Base-by-base conservation (phyloP, 805 yeast species). In the Ogataea methanolica region DNA sequence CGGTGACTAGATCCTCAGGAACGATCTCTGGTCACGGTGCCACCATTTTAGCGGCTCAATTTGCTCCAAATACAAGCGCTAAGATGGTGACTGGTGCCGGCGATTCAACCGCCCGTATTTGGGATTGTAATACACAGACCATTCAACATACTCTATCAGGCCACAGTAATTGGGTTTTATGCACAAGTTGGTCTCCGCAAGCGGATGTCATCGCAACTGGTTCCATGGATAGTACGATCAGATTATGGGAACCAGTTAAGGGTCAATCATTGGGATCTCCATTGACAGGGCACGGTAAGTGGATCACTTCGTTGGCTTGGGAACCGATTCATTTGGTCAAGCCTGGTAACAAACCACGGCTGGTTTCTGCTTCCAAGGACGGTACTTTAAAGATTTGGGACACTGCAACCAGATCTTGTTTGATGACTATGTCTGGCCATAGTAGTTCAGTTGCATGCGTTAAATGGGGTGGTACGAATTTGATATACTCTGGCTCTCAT, bases 81-180 rank as follows among this genome's bases (percentile, higher is more conserved):
- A 74, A 88, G 56, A 82, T 91, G 85, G 94, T 88, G 37, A 86
- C 97, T 0, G 99, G 99, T 35, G 88, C 97, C 6, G 99, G 99
- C 40, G 99, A 94, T 67, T 80, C 85, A 35, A 91, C 98, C 8
- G 97, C 98, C 2, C 75, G 98, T 62, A 79, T 92, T 42, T 94
- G 99, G 99, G 97, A 91, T 68, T 87, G 96, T 66, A 84, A 89
- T 58, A 91, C 98, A 0, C 94, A 88, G 56, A 94, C 99, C 0
- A 96, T 97, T 8, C 71, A 83, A 61, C 77, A 80, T 51, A 88
- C 96, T 0, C 70, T 94, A 44, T 60, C 73, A 5, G 98, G 98
- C 1, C 99, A 94, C 61, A 71, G 80, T 11, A 89, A 91, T 69
- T 94, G 97, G 97, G 98, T 94, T 6, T 71, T 94, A 40, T 85